phyloP scores from a whole-genome alignment of 1,284 basidiomycete species.

The Thelephora terrestris region DNA sequence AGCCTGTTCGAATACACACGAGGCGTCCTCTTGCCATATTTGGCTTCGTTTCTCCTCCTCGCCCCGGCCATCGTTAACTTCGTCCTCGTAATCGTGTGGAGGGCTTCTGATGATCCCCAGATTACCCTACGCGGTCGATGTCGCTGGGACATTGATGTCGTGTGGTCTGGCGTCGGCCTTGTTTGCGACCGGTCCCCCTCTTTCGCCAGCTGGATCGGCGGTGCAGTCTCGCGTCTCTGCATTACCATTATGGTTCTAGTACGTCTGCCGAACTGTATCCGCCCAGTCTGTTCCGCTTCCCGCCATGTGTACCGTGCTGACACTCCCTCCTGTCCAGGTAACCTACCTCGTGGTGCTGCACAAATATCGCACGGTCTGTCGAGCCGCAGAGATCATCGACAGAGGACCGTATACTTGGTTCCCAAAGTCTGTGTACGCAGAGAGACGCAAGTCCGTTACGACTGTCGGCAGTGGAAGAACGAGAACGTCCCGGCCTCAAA shows the following conservation, averaged over 20 bases:
- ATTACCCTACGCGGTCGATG: conserved; percentile 39
- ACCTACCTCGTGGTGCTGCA: conserved; percentile 26
- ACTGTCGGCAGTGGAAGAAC: conserved; percentile 14
- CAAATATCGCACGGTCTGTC: conserved; percentile 22
- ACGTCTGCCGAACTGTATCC: conserved; percentile 17
- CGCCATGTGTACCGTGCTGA: neutral
- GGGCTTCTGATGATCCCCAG: conserved; percentile 24
- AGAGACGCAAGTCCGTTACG: conserved; percentile 8
- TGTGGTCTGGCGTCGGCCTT: conserved; percentile 38
- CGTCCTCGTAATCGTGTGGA: conserved; percentile 41
- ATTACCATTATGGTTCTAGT: conserved; percentile 42
- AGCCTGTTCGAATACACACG: neutral
- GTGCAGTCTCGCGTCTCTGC: conserved; percentile 39
- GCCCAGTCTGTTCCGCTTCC: neutral
- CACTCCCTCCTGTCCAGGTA: conserved; percentile 20
- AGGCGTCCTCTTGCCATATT: conserved; percentile 26
- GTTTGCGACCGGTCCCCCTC: conserved; percentile 21
- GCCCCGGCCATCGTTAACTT: conserved; percentile 44
- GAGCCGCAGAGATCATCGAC: conserved; percentile 19
- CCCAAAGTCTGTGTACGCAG: conserved; percentile 11
- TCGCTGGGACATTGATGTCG: conserved; percentile 49
- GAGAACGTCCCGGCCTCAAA: conserved; percentile 11
- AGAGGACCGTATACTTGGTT: conserved; percentile 12
- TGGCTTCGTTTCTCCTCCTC: conserved; percentile 38
- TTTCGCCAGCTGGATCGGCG: conserved; percentile 43